Conservation (phyloP, 768 basidiomycete genomes). For the Trametes elegans region DNA sequence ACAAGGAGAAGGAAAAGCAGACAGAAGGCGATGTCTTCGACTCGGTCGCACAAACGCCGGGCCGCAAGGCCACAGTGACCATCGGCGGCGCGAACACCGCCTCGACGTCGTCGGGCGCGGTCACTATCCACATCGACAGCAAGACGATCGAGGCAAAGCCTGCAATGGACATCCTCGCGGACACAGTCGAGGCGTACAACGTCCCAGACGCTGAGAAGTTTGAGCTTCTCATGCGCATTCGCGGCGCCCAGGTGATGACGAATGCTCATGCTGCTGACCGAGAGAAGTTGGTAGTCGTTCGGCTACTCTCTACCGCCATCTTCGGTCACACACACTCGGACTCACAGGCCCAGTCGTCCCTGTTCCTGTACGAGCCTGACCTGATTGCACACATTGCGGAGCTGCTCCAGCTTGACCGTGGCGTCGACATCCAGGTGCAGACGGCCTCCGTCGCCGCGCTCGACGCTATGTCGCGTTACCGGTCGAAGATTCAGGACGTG, state of each 20-base stretch:
- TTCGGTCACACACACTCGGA: constrained; percentile 88
- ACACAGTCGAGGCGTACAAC: constrained; percentile 61
- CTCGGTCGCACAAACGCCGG: constrained; percentile 38
- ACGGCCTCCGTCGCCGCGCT: constrained; percentile 86
- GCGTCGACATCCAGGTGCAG: constrained; percentile 70
- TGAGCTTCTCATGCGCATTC: constrained; percentile 83
- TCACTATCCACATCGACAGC: constrained; percentile 62
- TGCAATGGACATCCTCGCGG: constrained; percentile 75
- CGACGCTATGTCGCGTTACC: constrained; percentile 86
- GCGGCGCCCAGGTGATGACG: constrained; percentile 69
- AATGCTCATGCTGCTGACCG: constrained; percentile 59
- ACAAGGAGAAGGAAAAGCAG: constrained; percentile 42
- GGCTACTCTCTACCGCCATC: constrained; percentile 86
- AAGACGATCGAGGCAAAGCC: constrained; percentile 56
- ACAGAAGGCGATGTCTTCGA: constrained; percentile 47
- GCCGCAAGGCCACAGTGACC: constrained; percentile 41
- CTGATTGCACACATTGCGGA: constrained; percentile 87
- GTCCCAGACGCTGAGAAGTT: constrained; percentile 84
- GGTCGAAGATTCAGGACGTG: constrained; percentile 81
- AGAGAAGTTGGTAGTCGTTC: constrained; percentile 75
- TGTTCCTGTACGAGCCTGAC: constrained; percentile 96
- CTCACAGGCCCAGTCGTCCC: constrained; percentile 68
- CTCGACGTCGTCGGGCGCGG: constrained; percentile 42
- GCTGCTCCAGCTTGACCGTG: constrained; percentile 77
- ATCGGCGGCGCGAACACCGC: constrained; percentile 33